These are phyloP conservation scores for Chytridium lagenaria DNA, from an alignment of 371 early-diverging fungal species.

Conservation along the genomic window DNA sequence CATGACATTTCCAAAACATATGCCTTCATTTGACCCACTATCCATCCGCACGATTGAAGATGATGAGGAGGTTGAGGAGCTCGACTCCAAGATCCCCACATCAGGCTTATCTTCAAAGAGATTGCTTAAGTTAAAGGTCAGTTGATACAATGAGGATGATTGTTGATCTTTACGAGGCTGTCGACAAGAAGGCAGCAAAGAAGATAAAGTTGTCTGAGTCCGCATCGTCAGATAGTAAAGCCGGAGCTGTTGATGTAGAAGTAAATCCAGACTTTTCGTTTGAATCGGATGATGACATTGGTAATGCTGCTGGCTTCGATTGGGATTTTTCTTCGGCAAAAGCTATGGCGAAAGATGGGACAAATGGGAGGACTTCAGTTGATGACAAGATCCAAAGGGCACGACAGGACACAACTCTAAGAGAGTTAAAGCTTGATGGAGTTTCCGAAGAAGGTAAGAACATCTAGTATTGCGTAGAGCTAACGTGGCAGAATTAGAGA, in stretches of 20 bases:
- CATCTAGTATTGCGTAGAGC: neutral
- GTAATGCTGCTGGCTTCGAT: conserved; percentile 31
- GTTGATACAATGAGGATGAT: neutral
- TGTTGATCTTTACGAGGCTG: neutral
- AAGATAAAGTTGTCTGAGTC: neutral
- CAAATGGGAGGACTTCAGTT: conserved; percentile 14
- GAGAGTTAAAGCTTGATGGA: too few relatives aligned
- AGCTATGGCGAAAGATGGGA: conserved; percentile 64
- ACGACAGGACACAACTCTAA: too few relatives aligned
- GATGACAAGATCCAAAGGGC: conserved; percentile 45
- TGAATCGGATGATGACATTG: conserved; percentile 52
- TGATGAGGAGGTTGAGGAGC: conserved; percentile 37
- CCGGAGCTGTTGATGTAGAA: neutral
- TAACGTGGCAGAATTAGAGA: conserved; percentile 35
- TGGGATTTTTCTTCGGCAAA: conserved; percentile 88
- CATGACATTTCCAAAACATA: too few relatives aligned
- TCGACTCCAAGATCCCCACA: conserved; percentile 11
- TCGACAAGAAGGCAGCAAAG: neutral
- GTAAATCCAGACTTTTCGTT: conserved; percentile 67
- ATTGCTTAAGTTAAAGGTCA: neutral
- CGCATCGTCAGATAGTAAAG: neutral
- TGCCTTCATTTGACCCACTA: conserved; percentile 48
- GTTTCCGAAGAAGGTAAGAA: too few relatives aligned
- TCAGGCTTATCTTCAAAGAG: neutral
- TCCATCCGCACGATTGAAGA: conserved; percentile 44